A percentile compares a stretch with the other conserved stretches of the same genome.
phyloP scores from a whole-genome alignment of 148 eudicot species.

The Spergularia bocconei region DNA sequence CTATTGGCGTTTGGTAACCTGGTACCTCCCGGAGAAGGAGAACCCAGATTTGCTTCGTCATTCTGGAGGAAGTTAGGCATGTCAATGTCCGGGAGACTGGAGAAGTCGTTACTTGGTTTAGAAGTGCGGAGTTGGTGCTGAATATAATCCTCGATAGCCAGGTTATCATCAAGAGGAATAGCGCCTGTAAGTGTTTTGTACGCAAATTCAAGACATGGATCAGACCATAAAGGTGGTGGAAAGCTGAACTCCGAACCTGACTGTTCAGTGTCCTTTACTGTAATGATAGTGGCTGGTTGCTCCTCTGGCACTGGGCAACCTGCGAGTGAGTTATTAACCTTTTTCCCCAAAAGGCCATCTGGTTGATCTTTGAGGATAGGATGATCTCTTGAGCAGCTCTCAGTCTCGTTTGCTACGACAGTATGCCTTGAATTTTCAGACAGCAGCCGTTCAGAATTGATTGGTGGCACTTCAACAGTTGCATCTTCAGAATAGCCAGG shows the following conservation, averaged over 20 bases:
- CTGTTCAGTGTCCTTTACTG: conserved; percentile 15
- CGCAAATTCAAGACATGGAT: conserved; percentile 85
- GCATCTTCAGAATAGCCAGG: conserved; percentile 15
- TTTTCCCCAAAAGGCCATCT: background rate
- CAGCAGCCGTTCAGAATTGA: conserved; percentile 8
- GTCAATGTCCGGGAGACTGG: conserved; percentile 23
- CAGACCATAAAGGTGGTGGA: conserved; percentile 55
- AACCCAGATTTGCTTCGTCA: conserved; percentile 19
- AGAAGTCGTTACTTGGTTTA: conserved; percentile 13
- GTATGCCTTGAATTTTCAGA: conserved; percentile 4
- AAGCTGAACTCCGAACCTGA: conserved; percentile 31
- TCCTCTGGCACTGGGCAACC: conserved; percentile 22
- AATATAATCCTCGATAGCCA: conserved; percentile 43
- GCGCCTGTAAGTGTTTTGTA: conserved; percentile 78
- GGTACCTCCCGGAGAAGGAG: conserved; percentile 26
- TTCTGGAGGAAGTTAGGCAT: conserved; percentile 22
- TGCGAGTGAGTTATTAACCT: background rate
- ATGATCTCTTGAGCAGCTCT: background rate
- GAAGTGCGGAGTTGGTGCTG: conserved; percentile 40
- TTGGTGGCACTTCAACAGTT: conserved; percentile 5
- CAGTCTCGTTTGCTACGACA: background rate
- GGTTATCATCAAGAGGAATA: conserved; percentile 57
- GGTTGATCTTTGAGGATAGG: conserved; percentile 26
- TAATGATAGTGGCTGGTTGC: conserved; percentile 1
- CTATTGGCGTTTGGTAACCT: conserved; percentile 26